These are phyloP conservation scores for Acer yangbiense DNA, from an alignment of 345 rosid genomes.

Conservation along the genomic window DNA sequence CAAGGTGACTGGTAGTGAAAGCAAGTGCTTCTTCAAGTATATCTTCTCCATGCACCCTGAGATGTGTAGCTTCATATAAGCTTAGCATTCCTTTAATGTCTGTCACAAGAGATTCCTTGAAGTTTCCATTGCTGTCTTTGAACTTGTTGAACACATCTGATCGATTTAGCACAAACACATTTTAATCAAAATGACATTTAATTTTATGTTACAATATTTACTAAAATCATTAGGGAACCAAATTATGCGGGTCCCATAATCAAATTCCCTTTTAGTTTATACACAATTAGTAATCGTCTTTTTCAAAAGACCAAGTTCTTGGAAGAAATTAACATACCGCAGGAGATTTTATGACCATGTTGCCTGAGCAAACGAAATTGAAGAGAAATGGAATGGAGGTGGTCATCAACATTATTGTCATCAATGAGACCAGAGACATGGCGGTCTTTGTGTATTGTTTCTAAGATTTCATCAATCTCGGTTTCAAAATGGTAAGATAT, in stretches of 20 bases:
- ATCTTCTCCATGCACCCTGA: slow-evolving; percentile 31
- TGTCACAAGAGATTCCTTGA: not conserved
- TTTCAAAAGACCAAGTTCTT: no score
- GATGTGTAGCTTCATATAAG: slow-evolving; percentile 46
- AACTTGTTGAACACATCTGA: slow-evolving; percentile 39
- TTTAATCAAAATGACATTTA: not conserved
- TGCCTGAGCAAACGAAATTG: slow-evolving; percentile 33
- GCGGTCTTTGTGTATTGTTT: not conserved
- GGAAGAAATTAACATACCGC: not conserved
- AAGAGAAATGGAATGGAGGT: slow-evolving; percentile 15
- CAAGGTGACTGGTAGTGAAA: slow-evolving; percentile 32
- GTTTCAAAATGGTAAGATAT: slow-evolving; percentile 47
- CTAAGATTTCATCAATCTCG: slow-evolving; percentile 34
- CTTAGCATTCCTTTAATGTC: slow-evolving; percentile 33
- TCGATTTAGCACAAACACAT: not conserved
- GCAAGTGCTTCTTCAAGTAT: slow-evolving; percentile 40
- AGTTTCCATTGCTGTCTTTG: slow-evolving; percentile 23
- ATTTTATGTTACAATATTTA: no score
- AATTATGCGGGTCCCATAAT: no score
- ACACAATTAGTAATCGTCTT: no score
- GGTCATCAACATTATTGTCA: slow-evolving; percentile 9
- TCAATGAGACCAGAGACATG: not conserved
- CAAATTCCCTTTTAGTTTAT: no score
- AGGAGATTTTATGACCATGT: slow-evolving; percentile 20
- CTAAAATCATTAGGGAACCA: no score